Base-by-base conservation (phyloP, 2,329 filamentous ascomycete species). In the Cladosporium halotolerans region DNA sequence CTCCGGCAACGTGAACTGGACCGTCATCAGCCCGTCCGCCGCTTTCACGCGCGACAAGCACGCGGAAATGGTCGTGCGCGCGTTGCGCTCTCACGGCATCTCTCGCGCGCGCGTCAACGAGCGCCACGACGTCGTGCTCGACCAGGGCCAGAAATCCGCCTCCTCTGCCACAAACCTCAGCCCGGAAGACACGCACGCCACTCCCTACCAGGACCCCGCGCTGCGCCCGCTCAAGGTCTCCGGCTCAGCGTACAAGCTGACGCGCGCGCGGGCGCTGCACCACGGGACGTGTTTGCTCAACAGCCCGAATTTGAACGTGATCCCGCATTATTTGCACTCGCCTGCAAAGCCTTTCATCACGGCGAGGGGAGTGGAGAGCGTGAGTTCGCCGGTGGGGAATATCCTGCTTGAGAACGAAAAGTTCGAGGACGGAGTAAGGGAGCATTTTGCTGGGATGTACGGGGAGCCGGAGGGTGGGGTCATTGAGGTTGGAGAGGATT, bases 231-330 rank as follows among this genome's bases (percentile, higher is more conserved):
- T 85, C 66, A 99, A 99, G 69, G 80, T 97, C 9, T 96, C 90
- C 0, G 93, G 93, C 1, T 96, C 90, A 0, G 93, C 93, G 9
- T 99, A 95, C 73, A 97, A 97, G 71, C 77, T 99, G 51, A 96
- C 88, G 0, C 79, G 88, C 19, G 74, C 82, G 45, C 80, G 92
- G 42, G 86, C 90, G 7, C 76, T 99, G 54, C 93, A 99, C 70
- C 93, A 99, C 70, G 93, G 91, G 7, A 99, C 93, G 0, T 93
- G 90, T 63, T 76, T 99, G 41, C 76, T 97, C 2, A 76, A 79
- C 33, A 91, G 88, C 51, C 85, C 86, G 2, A 88, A 95, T 65
- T 74, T 97, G 40, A 68, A 73, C 31, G 72, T 76, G 39, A 86
- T 97, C 28, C 82, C 84, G 1, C 71, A 78, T 2, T 82, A 92